These are phyloP conservation scores for Clonostachys byssicola DNA, from an alignment of 2,329 filamentous ascomycete genomes.

Conservation along the genomic window DNA sequence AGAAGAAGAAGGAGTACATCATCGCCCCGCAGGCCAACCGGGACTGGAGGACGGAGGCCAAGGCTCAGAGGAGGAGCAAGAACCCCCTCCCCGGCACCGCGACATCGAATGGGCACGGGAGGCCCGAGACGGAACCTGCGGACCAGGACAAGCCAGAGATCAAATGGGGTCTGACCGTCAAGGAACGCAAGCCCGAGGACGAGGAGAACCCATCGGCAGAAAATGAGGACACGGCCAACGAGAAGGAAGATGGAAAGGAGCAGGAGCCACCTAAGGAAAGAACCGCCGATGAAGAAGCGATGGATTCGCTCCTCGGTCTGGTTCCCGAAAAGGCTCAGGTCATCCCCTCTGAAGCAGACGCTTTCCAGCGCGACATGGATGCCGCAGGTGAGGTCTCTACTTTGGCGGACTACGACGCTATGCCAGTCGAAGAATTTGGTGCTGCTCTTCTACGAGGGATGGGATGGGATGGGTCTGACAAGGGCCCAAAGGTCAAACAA, in stretches of 20 bases:
- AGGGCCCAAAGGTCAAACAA: conserved; percentile 49
- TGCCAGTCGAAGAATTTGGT: conserved; percentile 93
- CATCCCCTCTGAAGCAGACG: conserved; percentile 61
- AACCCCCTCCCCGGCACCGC: conserved; percentile 56
- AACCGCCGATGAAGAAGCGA: conserved; percentile 47
- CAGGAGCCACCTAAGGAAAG: neutral
- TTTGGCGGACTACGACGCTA: conserved; percentile 78
- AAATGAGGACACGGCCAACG: conserved; percentile 5
- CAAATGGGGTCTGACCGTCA: conserved; percentile 48
- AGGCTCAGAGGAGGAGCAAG: conserved; percentile 40
- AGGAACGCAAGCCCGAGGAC: conserved; percentile 31
- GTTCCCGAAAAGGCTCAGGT: conserved; percentile 38
- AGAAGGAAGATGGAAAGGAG: conserved; percentile 5
- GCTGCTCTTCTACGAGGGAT: conserved; percentile 86
- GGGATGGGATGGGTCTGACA: conserved; percentile 79
- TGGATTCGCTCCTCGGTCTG: conserved; percentile 59
- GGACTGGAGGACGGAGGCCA: conserved; percentile 56
- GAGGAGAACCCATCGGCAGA: conserved; percentile 1
- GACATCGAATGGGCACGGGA: conserved; percentile 33
- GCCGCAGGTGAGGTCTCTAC: conserved; percentile 71
- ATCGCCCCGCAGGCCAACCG: conserved; percentile 56
- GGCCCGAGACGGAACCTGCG: conserved; percentile 11
- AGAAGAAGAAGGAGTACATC: conserved; percentile 37
- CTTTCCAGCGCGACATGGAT: conserved; percentile 66
- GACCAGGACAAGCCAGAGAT: conserved; percentile 46